Base-by-base conservation (phyloP, 192 early-diverging fungal genomes). In the Geranomyces variabilis region DNA sequence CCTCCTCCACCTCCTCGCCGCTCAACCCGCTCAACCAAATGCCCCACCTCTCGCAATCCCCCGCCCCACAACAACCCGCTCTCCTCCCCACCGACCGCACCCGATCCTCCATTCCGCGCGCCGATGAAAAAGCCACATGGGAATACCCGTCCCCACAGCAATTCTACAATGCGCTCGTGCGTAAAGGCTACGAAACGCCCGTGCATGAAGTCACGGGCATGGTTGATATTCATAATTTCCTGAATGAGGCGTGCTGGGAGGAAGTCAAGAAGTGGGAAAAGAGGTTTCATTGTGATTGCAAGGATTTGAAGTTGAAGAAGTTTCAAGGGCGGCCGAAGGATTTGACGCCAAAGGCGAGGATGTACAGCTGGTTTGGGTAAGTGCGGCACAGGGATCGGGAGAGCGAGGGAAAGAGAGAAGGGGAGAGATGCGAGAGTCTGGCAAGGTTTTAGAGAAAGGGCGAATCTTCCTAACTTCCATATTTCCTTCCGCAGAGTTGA, bases 191-290 rank as follows among this genome's bases (percentile, higher is more conserved):
- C 92, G 75, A 87, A 63, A 88, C 95, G 0, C 72, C 84, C 6
- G 93, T 91, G 63, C 62, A 81, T 9, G 95, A 95, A 71, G 92
- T 97, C 88, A 73, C 84, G 9, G 83, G 89, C 0, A 96, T 99
- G 92, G 96, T 99, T 0, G 90, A 94, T 70, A 99, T 99, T 75
- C 96, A 99, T 79, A 99, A 99, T 74, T 95, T 94, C 68, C 84
- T 99, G 72, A 99, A 99, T 75, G 96, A 99, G 73, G 91, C 89
- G 62, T 92, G 93, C 41, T 98, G 96, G 96, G 80, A 89, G 44
- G 94, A 99, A 78, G 92, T 99, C 36, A 77, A 93, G 56, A 92
- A 93, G 76, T 99, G 96, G 96, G 96, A 99, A 78, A 63, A 68
- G 19, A 67, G 66, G 62, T 77, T 67, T 66, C 77, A 78, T 57